Evolutionary conservation across 257 asterid genomes (phyloP).

Genomic region (Solanum chmielewskii): DNA sequence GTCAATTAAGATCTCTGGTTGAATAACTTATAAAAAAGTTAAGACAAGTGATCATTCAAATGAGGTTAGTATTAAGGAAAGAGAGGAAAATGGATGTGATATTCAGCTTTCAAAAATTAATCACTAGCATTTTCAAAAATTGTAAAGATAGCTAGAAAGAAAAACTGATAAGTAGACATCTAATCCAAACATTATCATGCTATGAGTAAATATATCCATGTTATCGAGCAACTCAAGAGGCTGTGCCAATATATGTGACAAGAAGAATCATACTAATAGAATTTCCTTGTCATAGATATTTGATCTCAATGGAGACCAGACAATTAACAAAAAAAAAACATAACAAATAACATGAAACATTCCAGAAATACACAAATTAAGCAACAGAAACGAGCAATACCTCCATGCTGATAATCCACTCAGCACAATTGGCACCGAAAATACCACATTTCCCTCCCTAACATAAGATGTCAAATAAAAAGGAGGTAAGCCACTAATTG

Average conservation of each 20-base stretch:
- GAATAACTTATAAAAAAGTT: not conserved
- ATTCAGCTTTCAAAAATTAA: not conserved
- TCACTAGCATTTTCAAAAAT: not conserved
- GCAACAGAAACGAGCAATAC: conserved; percentile 13
- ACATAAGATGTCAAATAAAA: conserved; percentile 3
- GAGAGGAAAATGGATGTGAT: not conserved
- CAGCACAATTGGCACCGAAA: conserved; percentile 78
- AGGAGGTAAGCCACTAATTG: conserved; percentile 5
- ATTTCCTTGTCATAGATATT: not conserved
- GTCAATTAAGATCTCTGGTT: not conserved
- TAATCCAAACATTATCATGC: not conserved
- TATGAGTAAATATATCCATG: not conserved
- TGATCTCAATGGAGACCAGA: not conserved
- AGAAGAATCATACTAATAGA: not conserved
- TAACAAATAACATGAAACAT: not conserved
- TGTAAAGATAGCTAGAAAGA: not conserved
- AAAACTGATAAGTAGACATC: not conserved
- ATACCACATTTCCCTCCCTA: conserved; percentile 96
- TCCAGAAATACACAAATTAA: not conserved
- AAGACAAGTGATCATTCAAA: not conserved
- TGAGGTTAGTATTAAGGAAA: not conserved
- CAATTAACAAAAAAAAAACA: not conserved
- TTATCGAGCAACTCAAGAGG: not conserved
- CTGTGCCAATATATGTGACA: not conserved
- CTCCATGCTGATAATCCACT: conserved; percentile 99